Evolutionary conservation across 163 green algal species (phyloP).

Genomic region (Scenedesmus sp.): DNA sequence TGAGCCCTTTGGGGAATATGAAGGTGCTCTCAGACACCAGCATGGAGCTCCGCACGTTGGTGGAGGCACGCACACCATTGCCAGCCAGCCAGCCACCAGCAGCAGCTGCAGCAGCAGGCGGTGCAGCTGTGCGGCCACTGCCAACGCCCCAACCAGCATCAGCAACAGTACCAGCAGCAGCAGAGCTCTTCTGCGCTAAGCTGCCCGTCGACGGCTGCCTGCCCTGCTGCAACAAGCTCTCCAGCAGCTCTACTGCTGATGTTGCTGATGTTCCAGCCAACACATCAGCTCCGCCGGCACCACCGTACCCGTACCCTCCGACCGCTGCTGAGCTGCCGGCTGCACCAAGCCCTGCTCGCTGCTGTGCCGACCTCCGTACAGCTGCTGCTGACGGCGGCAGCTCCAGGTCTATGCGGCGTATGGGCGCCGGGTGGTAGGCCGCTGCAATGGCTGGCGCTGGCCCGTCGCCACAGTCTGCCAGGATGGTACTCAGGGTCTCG

Average conservation of each 20-base stretch:
- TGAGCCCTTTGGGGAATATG: constrained; percentile 44
- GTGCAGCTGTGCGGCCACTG: neutral
- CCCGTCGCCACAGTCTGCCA: constrained; percentile 32
- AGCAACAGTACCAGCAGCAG: neutral
- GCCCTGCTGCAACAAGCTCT: constrained; percentile 39
- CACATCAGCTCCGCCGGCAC: neutral
- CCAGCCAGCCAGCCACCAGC: constrained; percentile 1
- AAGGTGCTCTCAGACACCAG: constrained; percentile 50
- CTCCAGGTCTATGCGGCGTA: constrained; percentile 40
- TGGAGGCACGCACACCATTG: neutral
- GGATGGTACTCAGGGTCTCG: constrained; percentile 49
- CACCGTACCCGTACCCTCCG: neutral
- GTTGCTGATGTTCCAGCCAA: neutral
- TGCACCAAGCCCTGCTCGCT: neutral
- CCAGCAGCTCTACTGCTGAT: neutral
- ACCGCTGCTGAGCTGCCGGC: neutral
- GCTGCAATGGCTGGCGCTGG: constrained; percentile 3
- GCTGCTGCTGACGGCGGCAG: constrained; percentile 24
- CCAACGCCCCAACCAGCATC: neutral
- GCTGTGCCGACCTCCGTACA: constrained; percentile 14
- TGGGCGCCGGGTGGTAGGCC: constrained; percentile 44
- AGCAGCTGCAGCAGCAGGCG: neutral
- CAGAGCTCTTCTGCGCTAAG: neutral
- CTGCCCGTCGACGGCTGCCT: neutral
- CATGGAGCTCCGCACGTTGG: constrained; percentile 39